Evolutionary conservation across 225 moss, liverwort and hornwort species (phyloP).

Genomic region (Ulota crispa): DNA sequence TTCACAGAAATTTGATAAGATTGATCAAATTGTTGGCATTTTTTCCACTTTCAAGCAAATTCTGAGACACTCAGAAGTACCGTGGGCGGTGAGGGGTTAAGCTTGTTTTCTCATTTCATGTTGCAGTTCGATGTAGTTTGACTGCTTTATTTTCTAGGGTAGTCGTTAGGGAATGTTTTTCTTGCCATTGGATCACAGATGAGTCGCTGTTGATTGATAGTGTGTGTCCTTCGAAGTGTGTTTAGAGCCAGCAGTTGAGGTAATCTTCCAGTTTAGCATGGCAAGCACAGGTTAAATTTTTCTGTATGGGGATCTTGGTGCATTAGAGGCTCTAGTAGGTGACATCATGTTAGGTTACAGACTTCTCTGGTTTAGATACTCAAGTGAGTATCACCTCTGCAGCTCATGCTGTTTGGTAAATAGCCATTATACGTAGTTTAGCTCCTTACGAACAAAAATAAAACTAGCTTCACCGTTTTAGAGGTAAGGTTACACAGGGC

Average conservation of each 20-base stretch:
- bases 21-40: no score
- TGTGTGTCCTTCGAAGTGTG: neutral
- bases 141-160: neutral
- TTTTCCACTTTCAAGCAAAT: no score
- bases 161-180: neutral
- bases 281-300: conserved; percentile 6
- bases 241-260: neutral
- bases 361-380: neutral
- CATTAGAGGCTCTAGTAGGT: neutral
- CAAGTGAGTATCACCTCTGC: neutral
- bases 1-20: no score
- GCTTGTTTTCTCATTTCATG: neutral
- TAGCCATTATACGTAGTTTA: neutral
- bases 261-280: neutral
- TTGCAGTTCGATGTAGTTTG: neutral
- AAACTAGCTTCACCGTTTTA: neutral
- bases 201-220: neutral
- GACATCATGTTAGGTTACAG: neutral
- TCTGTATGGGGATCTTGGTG: neutral
- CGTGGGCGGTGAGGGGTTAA: no score
- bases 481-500: neutral
- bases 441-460: neutral
- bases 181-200: conserved; percentile 15
- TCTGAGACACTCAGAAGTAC: no score
- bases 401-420: neutral